phyloP scores from a whole-genome alignment of 208 protist genomes.

The Acanthamoeba pearcei region DNA sequence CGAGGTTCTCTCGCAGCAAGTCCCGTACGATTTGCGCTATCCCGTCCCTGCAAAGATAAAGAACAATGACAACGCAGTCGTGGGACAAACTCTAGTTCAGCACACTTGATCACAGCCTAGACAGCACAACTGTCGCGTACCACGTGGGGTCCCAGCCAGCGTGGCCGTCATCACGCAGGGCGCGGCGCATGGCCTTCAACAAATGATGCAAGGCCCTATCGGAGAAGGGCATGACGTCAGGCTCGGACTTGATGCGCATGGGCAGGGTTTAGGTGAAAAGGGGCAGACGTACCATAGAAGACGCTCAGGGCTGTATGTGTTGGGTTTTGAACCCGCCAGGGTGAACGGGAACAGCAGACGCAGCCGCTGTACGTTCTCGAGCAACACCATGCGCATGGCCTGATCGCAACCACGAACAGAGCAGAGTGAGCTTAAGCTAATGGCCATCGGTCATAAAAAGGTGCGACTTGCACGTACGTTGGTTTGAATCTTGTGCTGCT shows the following conservation, averaged over 20 bases:
- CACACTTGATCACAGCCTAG: not conserved
- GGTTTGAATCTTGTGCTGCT: conserved; percentile 50
- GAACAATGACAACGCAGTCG: not conserved
- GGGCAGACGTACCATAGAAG: conserved; percentile 4
- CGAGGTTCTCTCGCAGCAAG: conserved; percentile 8
- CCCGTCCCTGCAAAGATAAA: not conserved
- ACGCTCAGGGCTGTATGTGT: not conserved
- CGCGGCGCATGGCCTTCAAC: conserved; percentile 22
- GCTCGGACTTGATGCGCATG: not conserved
- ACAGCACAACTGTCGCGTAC: not conserved
- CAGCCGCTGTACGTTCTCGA: conserved; percentile 53
- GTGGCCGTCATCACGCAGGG: conserved; percentile 20
- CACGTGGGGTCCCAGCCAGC: conserved; percentile 64
- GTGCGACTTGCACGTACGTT: not conserved
- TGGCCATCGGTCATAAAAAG: not conserved
- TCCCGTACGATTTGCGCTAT: conserved; percentile 42
- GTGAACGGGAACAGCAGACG: conserved; percentile 11
- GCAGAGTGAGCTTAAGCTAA: not conserved
- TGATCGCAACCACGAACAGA: not conserved
- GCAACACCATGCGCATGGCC: conserved; percentile 53
- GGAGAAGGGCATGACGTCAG: not conserved
- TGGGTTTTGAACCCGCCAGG: not conserved
- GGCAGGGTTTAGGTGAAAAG: not conserved
- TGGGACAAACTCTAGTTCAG: not conserved
- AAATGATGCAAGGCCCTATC: conserved; percentile 59